Evolutionary conservation across 2,329 filamentous ascomycete genomes (phyloP).

Genomic region (Xenoacremonium recifei): DNA sequence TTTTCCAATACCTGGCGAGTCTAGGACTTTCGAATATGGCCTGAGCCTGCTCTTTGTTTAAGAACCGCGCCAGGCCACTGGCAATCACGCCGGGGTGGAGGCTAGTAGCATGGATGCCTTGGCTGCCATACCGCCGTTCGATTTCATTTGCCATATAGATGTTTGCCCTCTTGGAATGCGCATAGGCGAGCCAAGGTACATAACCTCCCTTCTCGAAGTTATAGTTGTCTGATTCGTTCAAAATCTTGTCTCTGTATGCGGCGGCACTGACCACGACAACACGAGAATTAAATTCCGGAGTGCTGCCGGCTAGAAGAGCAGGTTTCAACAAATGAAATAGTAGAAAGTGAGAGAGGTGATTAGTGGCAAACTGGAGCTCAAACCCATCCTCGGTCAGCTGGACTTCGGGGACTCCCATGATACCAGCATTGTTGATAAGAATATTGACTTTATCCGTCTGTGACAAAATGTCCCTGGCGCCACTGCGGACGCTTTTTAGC

Average conservation of each 20-base stretch:
- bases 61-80: conserved; percentile 1
- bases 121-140: conserved; percentile 42
- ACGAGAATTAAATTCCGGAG: conserved; percentile 38
- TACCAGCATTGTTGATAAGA: conserved; percentile 19
- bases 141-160: conserved; percentile 48
- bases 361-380: conserved; percentile 48
- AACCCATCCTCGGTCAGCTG: conserved; percentile 18
- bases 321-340: conserved; percentile 48
- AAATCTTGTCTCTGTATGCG: conserved; percentile 33
- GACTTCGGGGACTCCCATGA: conserved; percentile 11
- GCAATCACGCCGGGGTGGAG: background rate
- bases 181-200: conserved; percentile 38
- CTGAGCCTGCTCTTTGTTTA: background rate
- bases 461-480: conserved; percentile 16
- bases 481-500: conserved; percentile 19
- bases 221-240: conserved; percentile 37
- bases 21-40: background rate
- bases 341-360: conserved; percentile 54
- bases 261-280: conserved; percentile 43
- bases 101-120: conserved; percentile 36
- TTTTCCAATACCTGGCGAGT: conserved; percentile 5
- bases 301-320: conserved; percentile 36
- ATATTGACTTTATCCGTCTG: conserved; percentile 17
- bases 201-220: conserved; percentile 27
- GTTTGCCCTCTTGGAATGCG: conserved; percentile 47